A percentile compares a stretch with the other conserved stretches of the same genome.
These are phyloP conservation scores for Coemansia sp. DNA, from an alignment of 192 early-diverging fungal species.

Conservation along the genomic window DNA sequence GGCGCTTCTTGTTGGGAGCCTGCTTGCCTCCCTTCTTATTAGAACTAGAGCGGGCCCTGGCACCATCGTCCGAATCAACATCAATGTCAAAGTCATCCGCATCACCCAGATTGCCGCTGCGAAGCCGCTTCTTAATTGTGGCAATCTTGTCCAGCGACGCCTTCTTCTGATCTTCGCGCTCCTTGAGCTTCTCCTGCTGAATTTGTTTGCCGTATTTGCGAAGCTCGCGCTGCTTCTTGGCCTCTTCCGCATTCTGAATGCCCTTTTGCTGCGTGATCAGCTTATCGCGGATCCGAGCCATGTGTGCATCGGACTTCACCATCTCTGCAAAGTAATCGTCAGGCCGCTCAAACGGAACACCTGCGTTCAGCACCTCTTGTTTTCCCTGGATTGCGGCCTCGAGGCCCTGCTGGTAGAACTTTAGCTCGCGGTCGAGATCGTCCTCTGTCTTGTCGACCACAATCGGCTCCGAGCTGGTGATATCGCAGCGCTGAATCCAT, in stretches of 20 bases:
- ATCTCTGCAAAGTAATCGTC: slow-evolving; percentile 98
- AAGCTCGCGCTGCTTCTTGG: slow-evolving; percentile 81
- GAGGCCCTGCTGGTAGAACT: slow-evolving; percentile 91
- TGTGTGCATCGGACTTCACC: slow-evolving; percentile 96
- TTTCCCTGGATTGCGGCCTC: slow-evolving; percentile 71
- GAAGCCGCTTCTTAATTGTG: slow-evolving; percentile 81
- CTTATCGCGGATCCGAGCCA: slow-evolving; percentile 83
- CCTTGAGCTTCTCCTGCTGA: slow-evolving; percentile 86
- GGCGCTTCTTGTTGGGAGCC: slow-evolving; percentile 55
- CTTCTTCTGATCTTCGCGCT: slow-evolving; percentile 84
- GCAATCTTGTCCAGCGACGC: slow-evolving; percentile 91
- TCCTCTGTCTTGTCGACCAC: slow-evolving; percentile 69
- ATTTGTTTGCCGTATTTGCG: slow-evolving; percentile 99
- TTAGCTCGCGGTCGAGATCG: slow-evolving; percentile 90
- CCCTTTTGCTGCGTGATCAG: slow-evolving; percentile 80
- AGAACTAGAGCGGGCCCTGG: neutral
- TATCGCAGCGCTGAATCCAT: slow-evolving; percentile 71
- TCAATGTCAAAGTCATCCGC: slow-evolving; percentile 52
- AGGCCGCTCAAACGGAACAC: slow-evolving; percentile 81
- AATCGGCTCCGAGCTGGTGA: slow-evolving; percentile 59
- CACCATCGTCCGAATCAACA: slow-evolving; percentile 36
- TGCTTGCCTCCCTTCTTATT: slow-evolving; percentile 25
- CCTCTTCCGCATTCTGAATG: slow-evolving; percentile 81
- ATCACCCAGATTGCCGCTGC: slow-evolving; percentile 52
- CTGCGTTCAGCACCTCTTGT: slow-evolving; percentile 59